A percentile compares a stretch with the other conserved stretches of the same genome.
These are phyloP conservation scores for Wickerhamiella cacticola DNA, from an alignment of 805 yeast genomes.

Conservation along the genomic window DNA sequence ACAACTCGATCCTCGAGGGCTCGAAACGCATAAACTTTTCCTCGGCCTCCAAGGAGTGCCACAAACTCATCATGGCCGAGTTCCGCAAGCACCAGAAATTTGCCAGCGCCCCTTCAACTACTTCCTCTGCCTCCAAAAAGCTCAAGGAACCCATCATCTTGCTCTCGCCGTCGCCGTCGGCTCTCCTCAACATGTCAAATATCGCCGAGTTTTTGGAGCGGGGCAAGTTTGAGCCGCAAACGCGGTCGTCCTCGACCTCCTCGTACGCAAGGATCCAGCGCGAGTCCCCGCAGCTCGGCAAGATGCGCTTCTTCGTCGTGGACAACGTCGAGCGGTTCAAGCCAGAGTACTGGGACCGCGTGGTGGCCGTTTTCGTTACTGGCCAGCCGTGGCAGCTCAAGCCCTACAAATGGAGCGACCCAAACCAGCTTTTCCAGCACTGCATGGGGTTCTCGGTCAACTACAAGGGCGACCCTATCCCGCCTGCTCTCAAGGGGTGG, in stretches of 20 bases:
- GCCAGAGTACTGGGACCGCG: slow-evolving; percentile 97
- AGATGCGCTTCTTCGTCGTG: slow-evolving; percentile 62
- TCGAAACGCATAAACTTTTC: slow-evolving; percentile 28
- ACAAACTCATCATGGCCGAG: slow-evolving; percentile 23
- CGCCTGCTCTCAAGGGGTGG: slow-evolving; percentile 71
- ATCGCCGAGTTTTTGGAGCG: slow-evolving; percentile 59
- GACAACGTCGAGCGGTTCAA: slow-evolving; percentile 80
- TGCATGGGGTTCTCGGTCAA: slow-evolving; percentile 72
- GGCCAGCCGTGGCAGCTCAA: slow-evolving; percentile 97
- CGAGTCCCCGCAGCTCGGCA: slow-evolving; percentile 45
- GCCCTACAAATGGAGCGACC: slow-evolving; percentile 70
- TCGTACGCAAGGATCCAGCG: slow-evolving; percentile 43
- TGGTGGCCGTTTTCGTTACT: slow-evolving; percentile 87
- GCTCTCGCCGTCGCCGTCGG: slow-evolving; percentile 69
- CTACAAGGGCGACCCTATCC: slow-evolving; percentile 68
- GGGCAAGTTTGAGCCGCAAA: slow-evolving; percentile 49
- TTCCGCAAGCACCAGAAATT: slow-evolving; percentile 14
- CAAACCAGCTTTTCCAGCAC: slow-evolving; percentile 67
- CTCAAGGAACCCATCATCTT: slow-evolving; percentile 55
- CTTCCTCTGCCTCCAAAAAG: slow-evolving; percentile 18
- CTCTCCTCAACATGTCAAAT: slow-evolving; percentile 52
- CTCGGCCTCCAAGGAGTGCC: slow-evolving; percentile 29
- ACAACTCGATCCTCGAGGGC: slow-evolving; percentile 33
- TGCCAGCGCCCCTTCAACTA: slow-evolving; percentile 6
- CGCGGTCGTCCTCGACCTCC: slow-evolving; percentile 27